Conservation (phyloP, 1,284 basidiomycete genomes). For the Inonotus hispidus region DNA sequence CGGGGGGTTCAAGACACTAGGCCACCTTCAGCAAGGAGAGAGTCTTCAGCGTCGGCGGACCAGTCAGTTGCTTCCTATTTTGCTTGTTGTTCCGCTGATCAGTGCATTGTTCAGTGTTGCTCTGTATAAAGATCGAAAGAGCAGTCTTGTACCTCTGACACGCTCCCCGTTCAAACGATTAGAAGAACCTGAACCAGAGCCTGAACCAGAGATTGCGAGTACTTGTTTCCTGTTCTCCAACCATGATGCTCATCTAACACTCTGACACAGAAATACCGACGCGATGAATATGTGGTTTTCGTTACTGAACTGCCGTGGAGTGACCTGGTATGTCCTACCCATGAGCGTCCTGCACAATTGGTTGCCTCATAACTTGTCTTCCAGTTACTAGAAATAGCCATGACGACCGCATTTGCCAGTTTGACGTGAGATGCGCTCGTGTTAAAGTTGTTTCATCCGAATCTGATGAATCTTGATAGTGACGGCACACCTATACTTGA, state of each 20-base stretch:
- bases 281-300: conserved; percentile 3
- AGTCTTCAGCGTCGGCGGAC: conserved; percentile 4
- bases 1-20: background rate
- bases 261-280: background rate
- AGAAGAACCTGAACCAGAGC: background rate
- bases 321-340: conserved; percentile 12
- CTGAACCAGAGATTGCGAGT: background rate
- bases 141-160: conserved; percentile 3
- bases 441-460: background rate
- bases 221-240: background rate
- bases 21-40: background rate
- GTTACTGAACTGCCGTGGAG: conserved; percentile 11
- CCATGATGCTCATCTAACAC: background rate
- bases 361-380: background rate
- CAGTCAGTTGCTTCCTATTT: background rate
- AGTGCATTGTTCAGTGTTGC: background rate
- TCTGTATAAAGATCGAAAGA: background rate
- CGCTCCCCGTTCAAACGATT: conserved; percentile 1
- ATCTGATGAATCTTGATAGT: background rate
- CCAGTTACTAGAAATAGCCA: conserved; percentile 7
- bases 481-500: conserved; percentile 13
- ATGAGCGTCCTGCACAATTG: background rate
- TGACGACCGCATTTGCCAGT: conserved; percentile 12
- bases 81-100: background rate
- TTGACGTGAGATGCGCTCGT: background rate